These are phyloP conservation scores for Alternaria longipes DNA, from an alignment of 2,329 filamentous ascomycete genomes.

Conservation along the genomic window DNA sequence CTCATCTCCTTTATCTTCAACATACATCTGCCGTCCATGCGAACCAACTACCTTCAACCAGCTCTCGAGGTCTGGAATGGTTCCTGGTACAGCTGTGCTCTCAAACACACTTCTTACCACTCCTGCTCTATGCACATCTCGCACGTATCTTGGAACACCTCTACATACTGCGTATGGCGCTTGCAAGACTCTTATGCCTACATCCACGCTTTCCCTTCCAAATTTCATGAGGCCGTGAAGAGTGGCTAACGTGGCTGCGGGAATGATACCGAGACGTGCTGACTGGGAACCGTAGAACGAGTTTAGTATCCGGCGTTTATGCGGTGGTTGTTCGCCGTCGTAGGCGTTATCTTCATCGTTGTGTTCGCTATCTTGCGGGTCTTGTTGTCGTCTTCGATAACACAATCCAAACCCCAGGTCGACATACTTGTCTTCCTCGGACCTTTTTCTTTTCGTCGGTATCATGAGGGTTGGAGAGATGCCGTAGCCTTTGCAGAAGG, in stretches of 20 bases:
- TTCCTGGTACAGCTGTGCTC: background rate
- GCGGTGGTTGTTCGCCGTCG: background rate
- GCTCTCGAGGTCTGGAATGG: background rate
- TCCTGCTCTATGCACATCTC: background rate
- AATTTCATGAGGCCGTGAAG: background rate
- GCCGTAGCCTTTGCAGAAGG: background rate
- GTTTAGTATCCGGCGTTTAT: background rate
- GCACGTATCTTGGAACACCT: background rate
- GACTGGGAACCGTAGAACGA: background rate
- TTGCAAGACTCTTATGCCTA: background rate
- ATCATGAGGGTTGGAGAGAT: background rate
- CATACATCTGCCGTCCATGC: background rate
- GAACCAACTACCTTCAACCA: background rate
- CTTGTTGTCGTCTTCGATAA: background rate
- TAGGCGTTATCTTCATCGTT: background rate
- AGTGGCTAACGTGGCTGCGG: background rate
- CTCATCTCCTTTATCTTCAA: background rate
- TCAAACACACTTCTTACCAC: background rate
- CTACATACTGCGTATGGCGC: background rate
- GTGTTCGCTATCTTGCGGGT: background rate
- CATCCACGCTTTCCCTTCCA: background rate
- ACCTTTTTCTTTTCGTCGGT: background rate
- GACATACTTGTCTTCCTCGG: background rate
- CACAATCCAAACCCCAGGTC: background rate
- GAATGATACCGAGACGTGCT: background rate